phyloP scores from a whole-genome alignment of 148 eudicot species.

The Dianthus caryophyllus region DNA sequence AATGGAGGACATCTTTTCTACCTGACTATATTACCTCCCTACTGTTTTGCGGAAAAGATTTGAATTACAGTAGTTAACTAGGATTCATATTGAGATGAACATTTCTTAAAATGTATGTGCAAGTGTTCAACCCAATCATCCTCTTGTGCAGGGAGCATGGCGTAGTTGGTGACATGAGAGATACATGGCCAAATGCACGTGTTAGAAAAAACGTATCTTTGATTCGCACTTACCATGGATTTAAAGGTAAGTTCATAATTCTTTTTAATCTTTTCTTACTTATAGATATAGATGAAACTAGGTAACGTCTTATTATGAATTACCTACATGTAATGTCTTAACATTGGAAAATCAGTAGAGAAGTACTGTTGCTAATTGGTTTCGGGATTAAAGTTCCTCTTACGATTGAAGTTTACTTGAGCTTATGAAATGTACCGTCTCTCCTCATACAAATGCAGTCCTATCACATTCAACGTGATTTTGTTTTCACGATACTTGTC shows the following conservation, averaged over 20 bases:
- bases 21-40: not conserved
- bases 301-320: too few relatives aligned
- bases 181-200: constrained; percentile 94
- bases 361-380: too few relatives aligned
- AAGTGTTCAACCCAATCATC: not conserved
- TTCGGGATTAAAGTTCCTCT: too few relatives aligned
- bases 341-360: too few relatives aligned
- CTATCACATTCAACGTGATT: too few relatives aligned
- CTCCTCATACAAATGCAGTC: too few relatives aligned
- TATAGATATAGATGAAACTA: not conserved
- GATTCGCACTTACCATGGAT: constrained; percentile 94
- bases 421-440: too few relatives aligned
- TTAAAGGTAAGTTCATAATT: constrained; percentile 59
- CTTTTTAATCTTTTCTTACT: too few relatives aligned
- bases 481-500: not conserved
- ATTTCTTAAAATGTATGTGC: not conserved
- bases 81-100: not conserved
- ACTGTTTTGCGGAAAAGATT: not conserved
- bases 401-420: too few relatives aligned
- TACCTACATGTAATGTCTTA: too few relatives aligned
- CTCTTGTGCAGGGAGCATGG: constrained; percentile 75
- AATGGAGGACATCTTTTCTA: not conserved
- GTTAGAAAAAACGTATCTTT: constrained; percentile 76
- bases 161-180: constrained; percentile 92
- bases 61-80: not conserved